Evolutionary conservation across 2,329 filamentous ascomycete species (phyloP).

Genomic region (Penicillium oxalicum): DNA sequence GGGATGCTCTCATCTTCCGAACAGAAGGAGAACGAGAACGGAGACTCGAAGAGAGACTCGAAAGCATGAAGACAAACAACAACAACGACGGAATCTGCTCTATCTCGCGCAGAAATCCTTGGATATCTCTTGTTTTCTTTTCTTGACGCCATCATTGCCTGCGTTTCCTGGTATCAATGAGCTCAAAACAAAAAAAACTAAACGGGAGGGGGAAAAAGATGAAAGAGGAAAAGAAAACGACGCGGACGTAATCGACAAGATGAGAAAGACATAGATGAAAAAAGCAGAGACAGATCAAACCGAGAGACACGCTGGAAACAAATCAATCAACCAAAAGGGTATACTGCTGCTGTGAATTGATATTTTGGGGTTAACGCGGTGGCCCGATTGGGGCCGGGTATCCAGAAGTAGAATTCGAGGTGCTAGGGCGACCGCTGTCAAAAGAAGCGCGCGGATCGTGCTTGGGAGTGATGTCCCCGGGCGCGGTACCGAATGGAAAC

Average conservation of each 20-base stretch:
- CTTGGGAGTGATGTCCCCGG: constrained; percentile 77
- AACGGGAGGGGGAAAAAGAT: not conserved
- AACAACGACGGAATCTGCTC: constrained; percentile 12
- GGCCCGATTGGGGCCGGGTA: constrained; percentile 88
- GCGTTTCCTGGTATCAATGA: constrained; percentile 27
- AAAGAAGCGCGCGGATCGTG: constrained; percentile 78
- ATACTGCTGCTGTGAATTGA: constrained; percentile 43
- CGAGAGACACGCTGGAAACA: constrained; percentile 26
- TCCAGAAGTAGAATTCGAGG: constrained; percentile 95
- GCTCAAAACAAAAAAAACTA: constrained; percentile 12
- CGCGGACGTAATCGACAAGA: too few species aligned
- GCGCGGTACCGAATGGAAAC: constrained; percentile 57
- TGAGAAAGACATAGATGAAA: constrained; percentile 14
- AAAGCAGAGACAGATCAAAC: constrained; percentile 35
- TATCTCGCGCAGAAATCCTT: constrained; percentile 20
- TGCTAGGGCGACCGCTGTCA: constrained; percentile 86
- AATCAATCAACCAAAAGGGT: constrained; percentile 37
- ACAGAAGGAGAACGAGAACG: not conserved
- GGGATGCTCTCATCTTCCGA: constrained; percentile 1
- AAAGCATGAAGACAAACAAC: constrained; percentile 6
- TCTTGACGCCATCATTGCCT: constrained; percentile 27
- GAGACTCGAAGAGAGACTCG: constrained; percentile 2
- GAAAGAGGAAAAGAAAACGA: constrained; percentile 5
- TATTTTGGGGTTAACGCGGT: constrained; percentile 67
- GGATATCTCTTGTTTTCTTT: constrained; percentile 27